Conservation (phyloP, 2,329 filamentous ascomycete genomes). For the Scopulariopsis brevicaulis region DNA sequence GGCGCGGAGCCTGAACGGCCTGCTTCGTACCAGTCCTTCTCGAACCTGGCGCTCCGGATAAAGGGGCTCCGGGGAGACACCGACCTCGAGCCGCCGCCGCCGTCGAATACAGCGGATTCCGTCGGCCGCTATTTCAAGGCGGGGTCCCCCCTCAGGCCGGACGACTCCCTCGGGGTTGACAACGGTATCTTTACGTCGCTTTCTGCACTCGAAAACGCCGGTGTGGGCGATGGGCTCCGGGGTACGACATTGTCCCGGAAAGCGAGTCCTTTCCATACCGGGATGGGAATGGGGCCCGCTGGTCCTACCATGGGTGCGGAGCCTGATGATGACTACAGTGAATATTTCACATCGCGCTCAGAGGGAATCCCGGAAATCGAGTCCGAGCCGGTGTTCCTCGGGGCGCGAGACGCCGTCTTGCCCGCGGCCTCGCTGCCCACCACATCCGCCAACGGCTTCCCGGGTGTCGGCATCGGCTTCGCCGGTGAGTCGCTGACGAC, state of each 20-base stretch:
- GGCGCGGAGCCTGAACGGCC: background rate
- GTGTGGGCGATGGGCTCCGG: background rate
- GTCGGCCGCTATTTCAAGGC: background rate
- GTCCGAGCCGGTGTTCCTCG: background rate
- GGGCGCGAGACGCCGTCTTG: background rate
- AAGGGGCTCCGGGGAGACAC: background rate
- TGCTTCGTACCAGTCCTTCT: background rate
- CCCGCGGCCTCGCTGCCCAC: background rate
- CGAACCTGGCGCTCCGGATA: background rate
- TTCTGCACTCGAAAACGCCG: background rate
- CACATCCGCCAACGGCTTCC: background rate
- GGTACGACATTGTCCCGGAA: background rate
- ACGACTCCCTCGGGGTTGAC: background rate
- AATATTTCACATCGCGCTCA: background rate
- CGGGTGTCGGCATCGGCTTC: background rate
- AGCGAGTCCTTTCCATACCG: background rate
- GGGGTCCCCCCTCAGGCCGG: background rate
- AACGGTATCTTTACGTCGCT: background rate
- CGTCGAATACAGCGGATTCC: background rate
- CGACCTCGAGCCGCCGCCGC: background rate
- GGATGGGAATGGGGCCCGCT: background rate
- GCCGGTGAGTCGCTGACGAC: background rate
- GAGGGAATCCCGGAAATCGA: background rate
- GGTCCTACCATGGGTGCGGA: background rate
- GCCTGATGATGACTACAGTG: background rate